phyloP scores from a whole-genome alignment of 345 rosid species.

The Citrus unshiu region DNA sequence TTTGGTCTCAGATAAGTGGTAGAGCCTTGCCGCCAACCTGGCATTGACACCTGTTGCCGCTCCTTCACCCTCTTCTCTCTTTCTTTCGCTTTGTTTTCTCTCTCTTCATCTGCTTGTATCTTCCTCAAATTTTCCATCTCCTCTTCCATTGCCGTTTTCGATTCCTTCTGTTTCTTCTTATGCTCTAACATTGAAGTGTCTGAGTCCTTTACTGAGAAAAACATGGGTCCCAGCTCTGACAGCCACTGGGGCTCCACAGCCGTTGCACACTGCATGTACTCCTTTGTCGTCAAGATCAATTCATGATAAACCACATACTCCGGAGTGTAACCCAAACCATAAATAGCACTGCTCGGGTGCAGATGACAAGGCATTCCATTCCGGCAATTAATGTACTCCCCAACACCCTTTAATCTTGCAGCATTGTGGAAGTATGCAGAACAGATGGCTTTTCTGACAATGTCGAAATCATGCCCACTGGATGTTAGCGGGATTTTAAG shows the following conservation, averaged over 20 bases:
- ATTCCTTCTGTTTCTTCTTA: slow-evolving; percentile 85
- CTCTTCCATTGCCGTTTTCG: slow-evolving; percentile 92
- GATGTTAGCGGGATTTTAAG: slow-evolving; percentile 76
- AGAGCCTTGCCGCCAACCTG: slow-evolving; percentile 58
- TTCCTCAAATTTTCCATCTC: slow-evolving; percentile 89
- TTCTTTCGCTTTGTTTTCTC: slow-evolving; percentile 50
- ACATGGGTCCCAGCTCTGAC: slow-evolving; percentile 96
- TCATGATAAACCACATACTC: slow-evolving; percentile 92
- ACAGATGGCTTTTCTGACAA: slow-evolving; percentile 78
- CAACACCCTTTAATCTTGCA: slow-evolving; percentile 87
- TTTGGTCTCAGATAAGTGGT: slow-evolving; percentile 76
- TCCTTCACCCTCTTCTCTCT: slow-evolving; percentile 56
- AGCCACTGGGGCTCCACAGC: slow-evolving; percentile 95
- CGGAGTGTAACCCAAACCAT: slow-evolving; percentile 80
- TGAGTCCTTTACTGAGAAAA: slow-evolving; percentile 89
- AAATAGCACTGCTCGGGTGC: slow-evolving; percentile 93
- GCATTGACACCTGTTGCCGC: slow-evolving; percentile 73
- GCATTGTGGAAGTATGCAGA: slow-evolving; percentile 97
- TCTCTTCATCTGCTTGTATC: slow-evolving; percentile 62
- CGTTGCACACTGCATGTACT: slow-evolving; percentile 97
- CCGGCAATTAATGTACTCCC: slow-evolving; percentile 86
- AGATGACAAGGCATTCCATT: slow-evolving; percentile 93
- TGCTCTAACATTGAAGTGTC: slow-evolving; percentile 88
- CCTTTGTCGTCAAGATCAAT: slow-evolving; percentile 80
- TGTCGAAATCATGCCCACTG: slow-evolving; percentile 73